phyloP scores from a whole-genome alignment of 257 asterid species.

The Verbena officinalis region DNA sequence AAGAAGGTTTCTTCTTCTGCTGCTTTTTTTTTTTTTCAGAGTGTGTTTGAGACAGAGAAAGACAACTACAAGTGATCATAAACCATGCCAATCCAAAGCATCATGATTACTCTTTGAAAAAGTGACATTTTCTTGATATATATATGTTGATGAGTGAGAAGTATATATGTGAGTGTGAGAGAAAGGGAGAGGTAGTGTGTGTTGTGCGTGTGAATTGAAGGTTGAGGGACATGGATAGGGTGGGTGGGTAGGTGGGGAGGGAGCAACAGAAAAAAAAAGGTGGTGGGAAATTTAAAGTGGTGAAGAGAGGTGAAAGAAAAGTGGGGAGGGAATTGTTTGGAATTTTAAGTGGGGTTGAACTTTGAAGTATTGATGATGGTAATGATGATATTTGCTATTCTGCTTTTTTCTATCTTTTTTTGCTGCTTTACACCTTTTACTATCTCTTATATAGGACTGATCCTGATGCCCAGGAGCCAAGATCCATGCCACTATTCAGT shows the following conservation, averaged over 20 bases:
- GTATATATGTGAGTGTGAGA: constrained; percentile 17
- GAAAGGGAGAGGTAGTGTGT: constrained; percentile 27
- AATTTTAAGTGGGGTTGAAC: constrained; percentile 36
- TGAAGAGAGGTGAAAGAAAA: constrained; percentile 4
- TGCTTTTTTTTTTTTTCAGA: not conserved
- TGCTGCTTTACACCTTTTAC: constrained; percentile 26
- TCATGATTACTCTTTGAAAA: constrained; percentile 45
- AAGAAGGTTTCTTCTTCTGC: constrained; percentile 17
- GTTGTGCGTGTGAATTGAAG: constrained; percentile 4
- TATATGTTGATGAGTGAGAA: constrained; percentile 8
- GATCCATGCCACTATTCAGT: constrained; percentile 2
- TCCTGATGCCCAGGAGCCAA: constrained; percentile 33
- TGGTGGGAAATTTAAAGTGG: constrained; percentile 18
- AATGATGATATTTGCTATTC: constrained; percentile 28
- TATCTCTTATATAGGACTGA: constrained; percentile 38
- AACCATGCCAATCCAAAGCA: constrained; percentile 39
- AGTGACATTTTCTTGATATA: constrained; percentile 28
- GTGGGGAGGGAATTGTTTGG: constrained; percentile 33
- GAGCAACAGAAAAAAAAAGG: not conserved
- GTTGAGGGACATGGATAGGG: not conserved
- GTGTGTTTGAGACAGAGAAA: constrained; percentile 30
- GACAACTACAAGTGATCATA: constrained; percentile 21
- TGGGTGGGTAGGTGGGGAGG: not conserved
- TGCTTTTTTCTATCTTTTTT: constrained; percentile 15
- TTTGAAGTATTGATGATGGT: constrained; percentile 35